Evolutionary conservation across 768 basidiomycete species (phyloP).

Genomic region (Botryobasidium botryosum): DNA sequence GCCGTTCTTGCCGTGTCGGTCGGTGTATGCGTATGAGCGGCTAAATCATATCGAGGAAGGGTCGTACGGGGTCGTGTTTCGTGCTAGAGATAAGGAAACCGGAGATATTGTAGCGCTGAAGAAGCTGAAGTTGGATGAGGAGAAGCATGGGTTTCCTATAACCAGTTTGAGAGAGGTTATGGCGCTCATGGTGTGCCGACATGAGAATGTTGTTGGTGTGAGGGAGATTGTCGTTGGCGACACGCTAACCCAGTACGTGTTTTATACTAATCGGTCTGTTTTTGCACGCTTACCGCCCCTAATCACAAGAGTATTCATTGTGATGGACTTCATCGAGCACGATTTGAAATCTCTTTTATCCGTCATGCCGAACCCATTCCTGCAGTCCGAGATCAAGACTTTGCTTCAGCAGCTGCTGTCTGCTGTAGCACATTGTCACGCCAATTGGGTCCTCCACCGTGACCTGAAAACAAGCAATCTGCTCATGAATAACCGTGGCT

Average conservation of each 20-base stretch:
- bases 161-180: slow-evolving; percentile 90
- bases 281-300: background rate
- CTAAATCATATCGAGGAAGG: slow-evolving; percentile 98
- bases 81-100: slow-evolving; percentile 88
- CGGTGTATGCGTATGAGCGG: slow-evolving; percentile 84
- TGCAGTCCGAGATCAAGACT: slow-evolving; percentile 97
- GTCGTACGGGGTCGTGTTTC: slow-evolving; percentile 91
- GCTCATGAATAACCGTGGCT: slow-evolving; percentile 97
- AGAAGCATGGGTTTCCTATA: slow-evolving; percentile 97
- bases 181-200: slow-evolving; percentile 85
- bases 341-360: slow-evolving; percentile 93
- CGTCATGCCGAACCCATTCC: slow-evolving; percentile 89
- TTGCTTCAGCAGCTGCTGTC: slow-evolving; percentile 85
- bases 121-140: slow-evolving; percentile 95
- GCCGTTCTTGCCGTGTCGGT: slow-evolving; percentile 67
- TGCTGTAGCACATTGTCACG: slow-evolving; percentile 84
- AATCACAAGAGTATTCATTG: slow-evolving; percentile 77
- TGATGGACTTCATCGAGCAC: slow-evolving; percentile 99
- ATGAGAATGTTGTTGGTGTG: slow-evolving; percentile 94
- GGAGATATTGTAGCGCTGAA: slow-evolving; percentile 95
- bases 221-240: slow-evolving; percentile 97
- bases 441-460: slow-evolving; percentile 94
- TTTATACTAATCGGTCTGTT: slow-evolving; percentile 9
- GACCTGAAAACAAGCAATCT: slow-evolving; percentile 96
- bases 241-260: slow-evolving; percentile 96